phyloP scores from a whole-genome alignment of 371 early-diverging fungal species.

The Mortierella sp. region DNA sequence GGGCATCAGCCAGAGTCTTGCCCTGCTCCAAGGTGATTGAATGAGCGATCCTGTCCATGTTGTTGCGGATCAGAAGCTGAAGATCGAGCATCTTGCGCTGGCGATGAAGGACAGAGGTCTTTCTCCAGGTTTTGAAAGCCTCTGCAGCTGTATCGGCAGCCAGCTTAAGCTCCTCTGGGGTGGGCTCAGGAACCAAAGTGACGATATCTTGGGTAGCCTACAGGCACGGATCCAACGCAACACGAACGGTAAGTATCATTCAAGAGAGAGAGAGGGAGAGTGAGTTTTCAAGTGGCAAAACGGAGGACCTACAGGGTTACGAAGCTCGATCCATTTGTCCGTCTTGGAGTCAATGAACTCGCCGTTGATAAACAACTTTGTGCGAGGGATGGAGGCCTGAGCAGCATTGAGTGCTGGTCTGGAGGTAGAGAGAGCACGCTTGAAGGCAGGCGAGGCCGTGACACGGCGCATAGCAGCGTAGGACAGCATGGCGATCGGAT shows the following conservation, averaged over 20 bases:
- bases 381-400: constrained; percentile 60
- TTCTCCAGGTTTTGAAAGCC: constrained; percentile 91
- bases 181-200: constrained; percentile 90
- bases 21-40: constrained; percentile 95
- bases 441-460: constrained; percentile 43
- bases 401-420: constrained; percentile 35
- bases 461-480: constrained; percentile 51
- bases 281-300: background rate
- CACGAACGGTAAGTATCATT: background rate
- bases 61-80: constrained; percentile 85
- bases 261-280: background rate
- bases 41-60: constrained; percentile 86
- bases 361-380: constrained; percentile 90
- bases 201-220: constrained; percentile 95
- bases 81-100: constrained; percentile 94
- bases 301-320: constrained; percentile 79
- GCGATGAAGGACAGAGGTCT: constrained; percentile 85
- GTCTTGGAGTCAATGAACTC: constrained; percentile 92
- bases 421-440: constrained; percentile 46
- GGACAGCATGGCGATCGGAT: constrained; percentile 30
- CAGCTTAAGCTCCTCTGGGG: constrained; percentile 83
- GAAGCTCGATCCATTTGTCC: constrained; percentile 88
- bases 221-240: background rate
- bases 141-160: constrained; percentile 80
- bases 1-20: constrained; percentile 94